Evolutionary conservation across 139 green algal species (phyloP).

Genomic region (Ettlia oleoabundans): DNA sequence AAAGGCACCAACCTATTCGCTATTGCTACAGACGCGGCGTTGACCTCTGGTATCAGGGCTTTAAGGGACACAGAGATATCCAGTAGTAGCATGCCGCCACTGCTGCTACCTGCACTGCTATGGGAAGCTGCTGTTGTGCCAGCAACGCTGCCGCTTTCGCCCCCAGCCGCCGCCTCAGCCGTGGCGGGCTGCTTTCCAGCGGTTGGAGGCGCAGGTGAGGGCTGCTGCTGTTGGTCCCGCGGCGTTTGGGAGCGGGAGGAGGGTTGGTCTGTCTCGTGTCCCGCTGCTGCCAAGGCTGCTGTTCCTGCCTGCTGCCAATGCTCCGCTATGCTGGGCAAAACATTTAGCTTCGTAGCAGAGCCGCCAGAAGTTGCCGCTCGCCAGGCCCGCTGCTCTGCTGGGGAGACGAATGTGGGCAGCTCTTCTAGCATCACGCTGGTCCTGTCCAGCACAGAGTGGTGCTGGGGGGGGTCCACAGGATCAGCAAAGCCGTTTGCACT

Average conservation of each 20-base stretch:
- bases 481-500: too few relatives aligned
- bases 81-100: constrained; percentile 31
- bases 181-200: background rate
- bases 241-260: too few relatives aligned
- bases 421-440: constrained; percentile 17
- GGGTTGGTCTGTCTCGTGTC: background rate
- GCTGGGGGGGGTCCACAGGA: background rate
- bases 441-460: constrained; percentile 1
- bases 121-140: too few relatives aligned
- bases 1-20: constrained; percentile 24
- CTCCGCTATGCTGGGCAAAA: background rate
- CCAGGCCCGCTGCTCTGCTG: background rate
- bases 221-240: too few relatives aligned
- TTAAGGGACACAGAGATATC: constrained; percentile 51
- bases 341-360: background rate
- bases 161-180: background rate
- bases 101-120: background rate
- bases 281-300: background rate
- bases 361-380: background rate
- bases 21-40: constrained; percentile 44
- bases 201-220: too few relatives aligned
- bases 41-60: constrained; percentile 43
- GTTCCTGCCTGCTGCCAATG: constrained; percentile 1
- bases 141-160: background rate
- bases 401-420: background rate